Percentiles rank a stretch among this genome's conserved stretches.
phyloP scores from a whole-genome alignment of 192 early-diverging fungal genomes.

The Coemansia aciculifera region DNA sequence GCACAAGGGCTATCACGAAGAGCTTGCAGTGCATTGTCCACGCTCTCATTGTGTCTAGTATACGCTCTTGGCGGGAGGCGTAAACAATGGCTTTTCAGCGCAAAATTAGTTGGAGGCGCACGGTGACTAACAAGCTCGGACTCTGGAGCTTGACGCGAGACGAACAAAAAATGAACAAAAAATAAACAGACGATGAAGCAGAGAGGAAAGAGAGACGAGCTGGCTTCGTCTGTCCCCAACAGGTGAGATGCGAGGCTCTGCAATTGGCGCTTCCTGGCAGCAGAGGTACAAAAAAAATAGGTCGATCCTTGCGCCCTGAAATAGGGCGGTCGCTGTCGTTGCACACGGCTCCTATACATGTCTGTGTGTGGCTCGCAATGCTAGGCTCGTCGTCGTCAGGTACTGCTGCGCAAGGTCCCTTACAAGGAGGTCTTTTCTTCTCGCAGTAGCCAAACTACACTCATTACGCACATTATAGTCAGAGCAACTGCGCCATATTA shows the following conservation, averaged over 20 bases:
- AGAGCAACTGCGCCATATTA: slow-evolving; percentile 1
- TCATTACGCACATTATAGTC: background rate
- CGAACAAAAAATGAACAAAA: slow-evolving; percentile 2
- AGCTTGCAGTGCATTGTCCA: slow-evolving; percentile 25
- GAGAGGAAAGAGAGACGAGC: background rate
- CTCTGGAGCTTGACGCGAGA: slow-evolving; percentile 7
- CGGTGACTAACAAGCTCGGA: slow-evolving; percentile 4
- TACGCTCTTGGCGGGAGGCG: background rate
- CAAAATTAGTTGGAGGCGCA: background rate
- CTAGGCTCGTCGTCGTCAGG: background rate
- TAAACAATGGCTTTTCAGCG: background rate
- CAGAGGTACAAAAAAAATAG: background rate
- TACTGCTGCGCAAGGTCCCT: background rate
- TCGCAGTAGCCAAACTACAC: background rate
- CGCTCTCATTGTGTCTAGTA: slow-evolving; percentile 27
- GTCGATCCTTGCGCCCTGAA: background rate
- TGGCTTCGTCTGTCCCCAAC: background rate
- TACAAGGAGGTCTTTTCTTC: background rate
- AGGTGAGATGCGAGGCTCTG: background rate
- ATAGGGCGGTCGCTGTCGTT: background rate
- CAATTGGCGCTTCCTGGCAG: background rate
- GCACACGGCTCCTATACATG: background rate
- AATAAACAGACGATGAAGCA: background rate
- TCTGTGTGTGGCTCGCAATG: background rate
- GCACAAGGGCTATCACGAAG: slow-evolving; percentile 28